A percentile compares a stretch with the other conserved stretches of the same genome.
Evolutionary conservation across 2,329 filamentous ascomycete genomes (phyloP).

Genomic region (Ophiognomonia clavigignenti-juglandacearum): DNA sequence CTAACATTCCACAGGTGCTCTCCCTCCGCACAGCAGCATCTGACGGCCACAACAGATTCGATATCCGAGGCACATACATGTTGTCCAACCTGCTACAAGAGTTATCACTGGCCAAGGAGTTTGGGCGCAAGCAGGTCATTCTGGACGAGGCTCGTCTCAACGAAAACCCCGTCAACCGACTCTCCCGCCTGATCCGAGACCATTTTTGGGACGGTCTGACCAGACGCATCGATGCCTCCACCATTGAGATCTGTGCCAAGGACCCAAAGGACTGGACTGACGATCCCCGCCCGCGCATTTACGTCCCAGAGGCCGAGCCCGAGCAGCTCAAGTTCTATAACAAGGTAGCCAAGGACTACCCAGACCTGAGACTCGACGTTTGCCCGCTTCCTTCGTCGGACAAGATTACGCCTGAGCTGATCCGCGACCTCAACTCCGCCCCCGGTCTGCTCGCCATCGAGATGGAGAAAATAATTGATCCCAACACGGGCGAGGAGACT

Average conservation of each 20-base stretch:
- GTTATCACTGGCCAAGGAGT: constrained; percentile 85
- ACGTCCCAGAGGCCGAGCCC: constrained; percentile 77
- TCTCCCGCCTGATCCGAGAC: constrained; percentile 80
- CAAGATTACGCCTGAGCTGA: constrained; percentile 73
- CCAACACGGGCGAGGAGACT: constrained; percentile 62
- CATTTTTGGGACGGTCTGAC: constrained; percentile 94
- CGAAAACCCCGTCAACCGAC: constrained; percentile 87
- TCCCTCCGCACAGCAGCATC: constrained; percentile 81
- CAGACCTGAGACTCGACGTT: constrained; percentile 84
- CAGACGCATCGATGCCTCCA: constrained; percentile 81
- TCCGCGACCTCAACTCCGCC: constrained; percentile 78
- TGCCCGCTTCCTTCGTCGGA: constrained; percentile 60
- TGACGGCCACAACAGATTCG: constrained; percentile 79
- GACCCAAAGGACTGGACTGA: constrained; percentile 92
- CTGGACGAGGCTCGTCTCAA: constrained; percentile 87
- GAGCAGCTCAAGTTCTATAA: constrained; percentile 89
- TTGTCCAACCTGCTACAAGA: constrained; percentile 95
- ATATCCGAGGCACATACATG: constrained; percentile 95
- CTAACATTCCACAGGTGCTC: constrained; percentile 53
- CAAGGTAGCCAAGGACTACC: constrained; percentile 69
- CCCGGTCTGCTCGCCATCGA: constrained; percentile 86
- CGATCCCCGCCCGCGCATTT: constrained; percentile 85
- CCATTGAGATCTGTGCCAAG: constrained; percentile 76
- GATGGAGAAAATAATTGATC: constrained; percentile 72
- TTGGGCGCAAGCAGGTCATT: constrained; percentile 82